Evolutionary conservation across 345 rosid species (phyloP), one percentile per base, ranked within the genome.

Genomic region (Turritis glabra): DNA sequence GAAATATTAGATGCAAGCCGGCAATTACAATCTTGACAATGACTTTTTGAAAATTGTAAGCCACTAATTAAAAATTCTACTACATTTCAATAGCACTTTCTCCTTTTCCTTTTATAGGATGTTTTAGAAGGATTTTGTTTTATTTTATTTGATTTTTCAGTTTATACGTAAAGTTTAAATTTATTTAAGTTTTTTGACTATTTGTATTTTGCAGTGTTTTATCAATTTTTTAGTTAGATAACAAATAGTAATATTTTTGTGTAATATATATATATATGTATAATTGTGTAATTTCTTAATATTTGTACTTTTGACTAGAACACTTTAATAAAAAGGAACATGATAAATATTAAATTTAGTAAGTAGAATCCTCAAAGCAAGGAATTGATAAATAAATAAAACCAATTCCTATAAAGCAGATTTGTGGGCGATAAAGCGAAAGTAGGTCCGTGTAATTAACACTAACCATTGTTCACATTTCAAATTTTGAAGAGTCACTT

Each of bases 391-490:
- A 38, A 9, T 10, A 26, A 25, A 27, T 7, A 18, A 55, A 55
- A 54, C 32, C 4, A 22, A 70, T 32, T 17, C 7, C 46, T 57
- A 14, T 38, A 40, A 72, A 51, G 46, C 54, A 52, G 10, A 60
- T 57, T 57, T 52, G 1, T 69, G 3, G 3, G 48, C 67, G 43
- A 21, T 32, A 58, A 69, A n/a, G 38, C 13, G 13, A 3, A 35
- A 35, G 38, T 13, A 35, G 38, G 2, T 35, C 44, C 64, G 32
- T 30, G 74, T 57, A 52, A 23, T 6, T 25, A 23, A 72, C 61
- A 56, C 64, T 40, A 40, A 55, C 50, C 0, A 26, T 54, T 41
- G 53, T 41, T 67, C 47, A 67, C 72, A 67, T 52, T 23, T 37
- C 7, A 52, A 32, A 8, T 4, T 21, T 32, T 8, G 10, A 13